Evolutionary conservation across 1,284 basidiomycete species (phyloP).

Genomic region (Apiotrichum mycotoxinovorans): DNA sequence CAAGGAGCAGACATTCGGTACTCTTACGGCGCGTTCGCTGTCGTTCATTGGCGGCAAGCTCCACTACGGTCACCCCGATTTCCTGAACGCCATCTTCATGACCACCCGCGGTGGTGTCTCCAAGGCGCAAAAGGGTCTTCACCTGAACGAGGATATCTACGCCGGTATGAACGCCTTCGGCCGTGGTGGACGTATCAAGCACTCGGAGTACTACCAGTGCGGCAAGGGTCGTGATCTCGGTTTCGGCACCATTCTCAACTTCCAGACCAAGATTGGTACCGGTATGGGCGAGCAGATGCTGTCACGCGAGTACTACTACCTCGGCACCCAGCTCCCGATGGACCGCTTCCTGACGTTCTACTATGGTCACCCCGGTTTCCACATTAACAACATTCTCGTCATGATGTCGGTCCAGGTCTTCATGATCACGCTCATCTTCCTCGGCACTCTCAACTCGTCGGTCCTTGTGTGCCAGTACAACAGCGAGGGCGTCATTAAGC

Average conservation of each 20-base stretch:
- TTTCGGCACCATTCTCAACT: slow-evolving; percentile 97
- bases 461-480: slow-evolving; percentile 75
- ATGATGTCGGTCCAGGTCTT: slow-evolving; percentile 92
- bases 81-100: slow-evolving; percentile 98
- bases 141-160: slow-evolving; percentile 99
- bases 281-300: slow-evolving; percentile 99
- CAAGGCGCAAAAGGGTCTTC: slow-evolving; percentile 97
- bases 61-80: slow-evolving; percentile 97
- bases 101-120: slow-evolving; percentile 96
- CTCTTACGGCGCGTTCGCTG: slow-evolving; percentile 87
- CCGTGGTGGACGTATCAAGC: slow-evolving; percentile 95
- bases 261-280: slow-evolving; percentile 99
- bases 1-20: slow-evolving; percentile 99
- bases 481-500: slow-evolving; percentile 63
- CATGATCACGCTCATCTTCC: slow-evolving; percentile 79
- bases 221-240: slow-evolving; percentile 98
- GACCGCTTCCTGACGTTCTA: slow-evolving; percentile 99
- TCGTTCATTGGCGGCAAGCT: slow-evolving; percentile 98
- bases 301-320: slow-evolving; percentile 97
- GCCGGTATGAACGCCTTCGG: slow-evolving; percentile 99
- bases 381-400: slow-evolving; percentile 99
- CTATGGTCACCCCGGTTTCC: slow-evolving; percentile 99
- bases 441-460: slow-evolving; percentile 81
- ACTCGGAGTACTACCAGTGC: slow-evolving; percentile 96
- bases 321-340: slow-evolving; percentile 96